A percentile compares a stretch with the other conserved stretches of the same genome.
phyloP scores from a whole-genome alignment of 2,329 filamentous ascomycete genomes.

The Beauveria scarabaeidicola region DNA sequence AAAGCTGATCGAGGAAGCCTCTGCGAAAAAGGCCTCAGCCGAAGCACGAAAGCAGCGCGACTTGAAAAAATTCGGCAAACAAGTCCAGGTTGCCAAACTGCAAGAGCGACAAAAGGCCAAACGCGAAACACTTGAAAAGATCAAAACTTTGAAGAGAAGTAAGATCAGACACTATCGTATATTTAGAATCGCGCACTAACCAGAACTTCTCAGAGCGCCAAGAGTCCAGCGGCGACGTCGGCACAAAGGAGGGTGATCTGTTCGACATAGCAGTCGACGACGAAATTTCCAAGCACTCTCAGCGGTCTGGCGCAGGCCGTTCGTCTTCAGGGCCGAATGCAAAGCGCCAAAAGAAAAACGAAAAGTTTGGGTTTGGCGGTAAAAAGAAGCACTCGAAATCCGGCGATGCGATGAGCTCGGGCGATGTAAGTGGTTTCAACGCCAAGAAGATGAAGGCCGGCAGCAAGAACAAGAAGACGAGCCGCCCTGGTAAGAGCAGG shows the following conservation, averaged over 20 bases:
- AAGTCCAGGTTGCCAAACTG: conserved; percentile 91
- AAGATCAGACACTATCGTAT: conserved; percentile 32
- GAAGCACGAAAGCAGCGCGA: conserved; percentile 90
- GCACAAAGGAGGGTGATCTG: conserved; percentile 71
- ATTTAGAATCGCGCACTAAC: conserved; percentile 15
- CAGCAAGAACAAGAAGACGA: conserved; percentile 24
- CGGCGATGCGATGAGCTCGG: conserved; percentile 74
- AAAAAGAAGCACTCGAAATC: conserved; percentile 92
- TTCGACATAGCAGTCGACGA: conserved; percentile 85
- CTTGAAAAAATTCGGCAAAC: conserved; percentile 98
- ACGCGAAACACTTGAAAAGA: conserved; percentile 89
- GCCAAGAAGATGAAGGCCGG: conserved; percentile 72
- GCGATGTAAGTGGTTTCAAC: conserved; percentile 73
- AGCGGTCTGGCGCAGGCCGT: conserved; percentile 31
- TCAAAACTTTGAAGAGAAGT: conserved; percentile 93
- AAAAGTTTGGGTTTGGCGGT: conserved; percentile 90
- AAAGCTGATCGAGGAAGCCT: conserved; percentile 86
- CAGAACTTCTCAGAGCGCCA: conserved; percentile 63
- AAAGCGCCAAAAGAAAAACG: conserved; percentile 90
- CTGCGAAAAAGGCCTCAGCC: conserved; percentile 81
- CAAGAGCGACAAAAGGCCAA: conserved; percentile 92
- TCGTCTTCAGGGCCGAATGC: conserved; percentile 36
- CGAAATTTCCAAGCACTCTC: conserved; percentile 39
- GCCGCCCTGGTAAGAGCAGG: conserved; percentile 42
- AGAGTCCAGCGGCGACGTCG: conserved; percentile 53